Percentiles rank a stretch among this genome's conserved stretches.
Conservation (phyloP, 257 asterid genomes). For the Primulina huaijiensis region DNA sequence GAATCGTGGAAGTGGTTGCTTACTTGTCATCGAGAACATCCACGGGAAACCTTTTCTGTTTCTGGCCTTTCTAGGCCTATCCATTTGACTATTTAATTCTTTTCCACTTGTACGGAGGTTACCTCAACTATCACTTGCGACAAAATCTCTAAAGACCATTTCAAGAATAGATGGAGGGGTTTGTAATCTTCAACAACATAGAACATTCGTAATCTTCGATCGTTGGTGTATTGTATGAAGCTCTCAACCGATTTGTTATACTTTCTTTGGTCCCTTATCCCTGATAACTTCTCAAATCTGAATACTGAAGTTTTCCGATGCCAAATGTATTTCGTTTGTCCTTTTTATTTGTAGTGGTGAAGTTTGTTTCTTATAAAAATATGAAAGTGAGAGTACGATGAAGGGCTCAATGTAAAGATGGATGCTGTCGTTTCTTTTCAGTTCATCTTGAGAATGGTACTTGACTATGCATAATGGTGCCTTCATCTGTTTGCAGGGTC, state of each 20-base stretch:
- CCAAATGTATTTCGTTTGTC: too few relatives aligned
- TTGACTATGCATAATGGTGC: constrained; percentile 9
- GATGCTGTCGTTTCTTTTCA: background rate
- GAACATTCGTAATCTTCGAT: background rate
- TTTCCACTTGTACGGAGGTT: background rate
- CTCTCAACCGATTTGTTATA: background rate
- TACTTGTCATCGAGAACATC: background rate
- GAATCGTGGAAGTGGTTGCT: background rate
- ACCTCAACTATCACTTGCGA: background rate
- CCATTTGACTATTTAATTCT: background rate
- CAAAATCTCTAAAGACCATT: background rate
- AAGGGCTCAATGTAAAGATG: background rate
- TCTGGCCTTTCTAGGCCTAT: background rate
- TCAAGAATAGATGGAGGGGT: background rate
- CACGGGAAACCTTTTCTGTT: background rate
- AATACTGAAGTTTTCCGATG: too few relatives aligned
- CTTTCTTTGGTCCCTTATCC: too few relatives aligned
- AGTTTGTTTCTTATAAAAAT: too few relatives aligned
- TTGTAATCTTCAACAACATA: background rate
- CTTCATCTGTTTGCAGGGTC: constrained; percentile 60
- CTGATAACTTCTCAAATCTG: too few relatives aligned
- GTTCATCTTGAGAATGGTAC: background rate
- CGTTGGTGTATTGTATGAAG: background rate
- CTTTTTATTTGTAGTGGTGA: too few relatives aligned
- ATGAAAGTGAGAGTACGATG: too few relatives aligned